Percentiles rank a stretch among this genome's conserved stretches.
Evolutionary conservation across 1,284 basidiomycete genomes (phyloP).

Genomic region (Cryptococcus hybrid): DNA sequence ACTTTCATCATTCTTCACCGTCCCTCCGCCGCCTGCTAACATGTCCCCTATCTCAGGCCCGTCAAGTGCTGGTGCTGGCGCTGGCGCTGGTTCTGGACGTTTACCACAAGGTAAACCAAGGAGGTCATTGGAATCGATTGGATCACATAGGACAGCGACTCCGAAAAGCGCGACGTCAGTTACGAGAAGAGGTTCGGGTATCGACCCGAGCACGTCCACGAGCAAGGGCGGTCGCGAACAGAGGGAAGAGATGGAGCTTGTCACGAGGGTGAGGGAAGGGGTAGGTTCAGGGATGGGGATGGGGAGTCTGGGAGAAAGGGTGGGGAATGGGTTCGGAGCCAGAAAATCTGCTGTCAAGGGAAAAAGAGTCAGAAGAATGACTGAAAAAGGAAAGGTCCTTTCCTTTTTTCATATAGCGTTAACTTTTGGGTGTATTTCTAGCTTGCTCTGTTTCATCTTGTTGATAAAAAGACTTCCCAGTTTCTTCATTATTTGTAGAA

Average conservation of each 20-base stretch:
- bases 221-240: neutral
- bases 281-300: slow-evolving; percentile 2
- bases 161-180: neutral
- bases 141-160: neutral
- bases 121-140: neutral
- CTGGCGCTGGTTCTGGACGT: too few species aligned
- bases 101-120: too few species aligned
- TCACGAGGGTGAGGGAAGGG: slow-evolving; percentile 6
- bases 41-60: neutral
- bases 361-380: slow-evolving; percentile 14
- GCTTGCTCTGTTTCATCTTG: neutral
- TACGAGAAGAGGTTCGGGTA: neutral
- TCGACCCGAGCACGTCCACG: too few species aligned
- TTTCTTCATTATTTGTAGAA: neutral
- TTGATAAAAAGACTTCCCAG: neutral
- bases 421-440: too few species aligned
- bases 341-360: neutral
- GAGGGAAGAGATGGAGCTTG: slow-evolving; percentile 14
- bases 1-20: slow-evolving; percentile 22
- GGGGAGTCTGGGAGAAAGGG: neutral
- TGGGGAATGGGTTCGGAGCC: neutral
- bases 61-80: too few species aligned
- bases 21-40: slow-evolving; percentile 26
- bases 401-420: too few species aligned
- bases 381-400: neutral